These are phyloP conservation scores for Irpex rosettiformis DNA, from an alignment of 1,284 basidiomycete genomes.

Conservation along the genomic window DNA sequence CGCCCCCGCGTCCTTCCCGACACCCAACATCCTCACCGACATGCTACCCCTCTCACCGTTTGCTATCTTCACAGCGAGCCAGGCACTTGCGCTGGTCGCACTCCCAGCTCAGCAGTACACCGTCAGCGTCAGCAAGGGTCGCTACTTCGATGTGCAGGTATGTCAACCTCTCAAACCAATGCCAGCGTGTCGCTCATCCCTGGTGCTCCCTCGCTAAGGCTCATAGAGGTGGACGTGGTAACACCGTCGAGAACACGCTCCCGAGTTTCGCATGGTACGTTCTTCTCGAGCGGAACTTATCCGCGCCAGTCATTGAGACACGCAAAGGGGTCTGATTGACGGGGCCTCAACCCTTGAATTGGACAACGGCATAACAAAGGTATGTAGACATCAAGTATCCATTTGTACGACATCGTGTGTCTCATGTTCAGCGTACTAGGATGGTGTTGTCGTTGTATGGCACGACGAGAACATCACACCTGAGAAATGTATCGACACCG, in stretches of 20 bases:
- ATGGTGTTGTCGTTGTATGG: slow-evolving; percentile 75
- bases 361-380: slow-evolving; percentile 74
- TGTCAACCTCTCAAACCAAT: background rate
- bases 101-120: slow-evolving; percentile 12
- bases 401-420: background rate
- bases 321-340: slow-evolving; percentile 60
- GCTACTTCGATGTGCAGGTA: slow-evolving; percentile 30
- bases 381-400: slow-evolving; percentile 22
- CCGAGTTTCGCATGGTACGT: slow-evolving; percentile 72
- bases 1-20: background rate
- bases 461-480: slow-evolving; percentile 67
- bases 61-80: slow-evolving; percentile 16
- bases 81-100: slow-evolving; percentile 15
- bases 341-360: slow-evolving; percentile 75
- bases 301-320: background rate
- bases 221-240: slow-evolving; percentile 77
- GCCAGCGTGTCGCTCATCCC: background rate
- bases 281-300: background rate
- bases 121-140: slow-evolving; percentile 3
- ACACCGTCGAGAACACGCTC: slow-evolving; percentile 65
- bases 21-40: background rate
- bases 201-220: slow-evolving; percentile 38
- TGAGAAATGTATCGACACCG: slow-evolving; percentile 66
- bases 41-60: slow-evolving; percentile 16
- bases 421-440: slow-evolving; percentile 35